Base-by-base conservation (phyloP, 139 green algal species). In the Pleodorina starrii region DNA sequence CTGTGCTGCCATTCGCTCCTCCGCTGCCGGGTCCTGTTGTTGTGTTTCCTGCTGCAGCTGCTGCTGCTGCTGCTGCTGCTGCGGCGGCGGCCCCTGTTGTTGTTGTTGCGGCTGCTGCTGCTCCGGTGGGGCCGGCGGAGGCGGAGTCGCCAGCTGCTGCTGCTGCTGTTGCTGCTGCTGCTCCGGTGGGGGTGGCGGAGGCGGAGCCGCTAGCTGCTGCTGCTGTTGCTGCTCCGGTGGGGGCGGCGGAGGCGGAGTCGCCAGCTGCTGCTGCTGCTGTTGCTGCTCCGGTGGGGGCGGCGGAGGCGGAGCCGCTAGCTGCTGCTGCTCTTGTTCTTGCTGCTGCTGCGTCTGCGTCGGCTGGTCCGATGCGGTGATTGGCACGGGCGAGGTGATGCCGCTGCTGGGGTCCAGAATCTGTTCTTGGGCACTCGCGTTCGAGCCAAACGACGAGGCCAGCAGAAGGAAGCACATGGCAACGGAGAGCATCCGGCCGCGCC, bases 1-100 rank as follows among this genome's bases (percentile, higher is more conserved):
- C 35, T 85, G 50, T n/a, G n/a, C n/a, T n/a, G n/a, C n/a, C n/a
- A n/a, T n/a, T n/a, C n/a, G n/a, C n/a, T n/a, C n/a, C n/a, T n/a
- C n/a, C n/a, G n/a, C n/a, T n/a, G n/a, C n/a, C n/a, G n/a, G n/a
- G 23, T 27, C 17, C 54, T 72, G 54, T 36, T 42, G 51, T 35
- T 85, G 78, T 40, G 48, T 43, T 25, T 83, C 43, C 44, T 60
- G 74, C 74, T 83, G 75, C 12, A 5, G 27, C 23, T 81, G 16
- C 42, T 32, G 23, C 42, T 81, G 73, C 14, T 44, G 69, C 69
- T 38, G 16, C 16, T 19, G 35, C 69, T 46, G 17, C 16, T 44
- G 69, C 38, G 17, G 29, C 36, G 69, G 17, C 69, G 17, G 69
- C 16, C 23, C n/a, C 35, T 40, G 35, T 44, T 19, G 69, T 11